Evolutionary conservation across 257 asterid species (phyloP).

Genomic region (Paulownia fortunei): DNA sequence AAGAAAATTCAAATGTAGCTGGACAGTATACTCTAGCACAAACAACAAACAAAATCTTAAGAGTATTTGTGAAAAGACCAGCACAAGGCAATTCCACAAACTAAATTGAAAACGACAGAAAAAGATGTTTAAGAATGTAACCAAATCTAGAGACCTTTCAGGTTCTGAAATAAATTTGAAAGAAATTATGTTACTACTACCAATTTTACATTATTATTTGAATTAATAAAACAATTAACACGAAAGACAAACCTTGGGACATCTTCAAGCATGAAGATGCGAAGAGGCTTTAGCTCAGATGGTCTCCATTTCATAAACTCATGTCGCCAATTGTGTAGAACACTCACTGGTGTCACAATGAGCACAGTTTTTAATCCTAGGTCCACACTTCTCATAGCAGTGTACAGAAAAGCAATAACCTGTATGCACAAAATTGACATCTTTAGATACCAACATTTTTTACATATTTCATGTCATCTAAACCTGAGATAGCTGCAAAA

Average conservation of each 20-base stretch:
- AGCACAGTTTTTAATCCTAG: constrained; percentile 89
- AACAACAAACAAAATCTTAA: not conserved
- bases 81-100: constrained; percentile 23
- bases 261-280: constrained; percentile 92
- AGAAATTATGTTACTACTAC: constrained; percentile 15
- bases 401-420: constrained; percentile 91
- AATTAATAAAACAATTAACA: constrained; percentile 2
- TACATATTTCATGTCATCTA: not conserved
- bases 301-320: constrained; percentile 96
- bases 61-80: constrained; percentile 3
- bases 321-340: constrained; percentile 89
- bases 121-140: constrained; percentile 16
- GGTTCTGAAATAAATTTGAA: not conserved
- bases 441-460: constrained; percentile 28
- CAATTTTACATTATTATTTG: constrained; percentile 9
- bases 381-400: constrained; percentile 90
- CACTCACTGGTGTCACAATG: constrained; percentile 95
- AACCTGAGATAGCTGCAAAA: not conserved
- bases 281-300: constrained; percentile 88
- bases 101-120: not conserved
- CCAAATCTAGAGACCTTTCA: constrained; percentile 16
- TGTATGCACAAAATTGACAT: constrained; percentile 40
- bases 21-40: constrained; percentile 5
- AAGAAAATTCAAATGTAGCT: constrained; percentile 20
- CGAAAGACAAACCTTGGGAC: constrained; percentile 71